Base-by-base conservation (phyloP, 176 grass and related monocot species). In the Sorghum bicolor region DNA sequence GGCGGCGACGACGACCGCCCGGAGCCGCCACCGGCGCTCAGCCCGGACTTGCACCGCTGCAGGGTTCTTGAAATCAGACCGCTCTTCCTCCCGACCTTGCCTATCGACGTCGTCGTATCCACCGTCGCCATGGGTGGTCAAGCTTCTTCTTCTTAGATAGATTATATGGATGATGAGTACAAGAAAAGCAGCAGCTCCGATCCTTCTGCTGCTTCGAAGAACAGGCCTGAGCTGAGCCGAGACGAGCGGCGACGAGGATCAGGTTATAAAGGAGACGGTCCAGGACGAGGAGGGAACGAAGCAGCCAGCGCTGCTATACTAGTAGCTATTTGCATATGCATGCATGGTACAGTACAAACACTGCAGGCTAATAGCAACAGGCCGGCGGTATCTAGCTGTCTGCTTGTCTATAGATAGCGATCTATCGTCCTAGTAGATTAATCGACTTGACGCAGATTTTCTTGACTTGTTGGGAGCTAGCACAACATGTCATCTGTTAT, bases 41-140 rank as follows among this genome's bases (percentile, higher is more conserved):
- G 76, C 8, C 76, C 60, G 14, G 92, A 94, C 82, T 70, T 79
- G 73, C 90, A 94, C 7, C 85, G 75, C 85, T 82, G 74, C 65
- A 94, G 84, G 3, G 93, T 88, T 76, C 81, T 94, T 22, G 72
- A 65, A 20, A 94, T 80, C 78, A 94, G 85, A 47, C 50, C 48
- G 48, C 82, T 82, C 75, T 84, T 89, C 28, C 74, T 87, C 72
- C 24, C 4, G 52, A 52, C 84, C 85, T 85, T 87, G 79, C 67
- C 78, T 26, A 32, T 9, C 70, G 20, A 10, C 63, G 41, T 13
- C 58, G 58, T 22, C 81, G 32, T 34, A 34, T 17, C 40, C 22
- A 12, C 30, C 38, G 64, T 30, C 47, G 77, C 76, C 76, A 91
- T 83, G 52, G 19, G 11, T 11, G 10, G 10, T 36, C 37, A 14